These are phyloP conservation scores for Candida palmyrensis DNA, from an alignment of 805 yeast species.

Conservation along the genomic window DNA sequence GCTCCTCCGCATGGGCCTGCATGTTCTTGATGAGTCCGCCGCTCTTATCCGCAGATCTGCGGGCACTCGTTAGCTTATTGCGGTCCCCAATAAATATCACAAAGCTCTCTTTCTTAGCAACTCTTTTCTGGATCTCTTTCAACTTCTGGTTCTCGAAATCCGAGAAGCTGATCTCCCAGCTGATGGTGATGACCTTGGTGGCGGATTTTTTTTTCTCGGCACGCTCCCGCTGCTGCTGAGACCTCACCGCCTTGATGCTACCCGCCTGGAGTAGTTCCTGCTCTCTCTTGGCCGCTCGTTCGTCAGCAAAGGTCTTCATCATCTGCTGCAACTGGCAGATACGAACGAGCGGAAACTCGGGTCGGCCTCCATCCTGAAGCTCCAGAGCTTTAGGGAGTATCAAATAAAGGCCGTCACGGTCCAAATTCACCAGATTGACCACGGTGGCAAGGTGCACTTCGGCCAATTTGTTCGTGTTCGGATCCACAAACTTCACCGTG, in stretches of 20 bases:
- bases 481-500: slow-evolving; percentile 23
- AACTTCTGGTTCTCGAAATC: slow-evolving; percentile 36
- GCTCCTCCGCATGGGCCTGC: slow-evolving; percentile 2
- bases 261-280: slow-evolving; percentile 28
- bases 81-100: slow-evolving; percentile 20
- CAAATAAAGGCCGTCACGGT: slow-evolving; percentile 18
- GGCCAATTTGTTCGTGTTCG: slow-evolving; percentile 16
- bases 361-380: slow-evolving; percentile 11
- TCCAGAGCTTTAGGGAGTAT: slow-evolving; percentile 10
- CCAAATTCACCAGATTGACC: slow-evolving; percentile 24
- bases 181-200: slow-evolving; percentile 24
- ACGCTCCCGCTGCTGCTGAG: slow-evolving; percentile 20
- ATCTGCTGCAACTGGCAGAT: slow-evolving; percentile 22
- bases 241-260: slow-evolving; percentile 24
- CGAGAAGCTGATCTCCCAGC: slow-evolving; percentile 34
- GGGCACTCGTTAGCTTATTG: slow-evolving; percentile 5
- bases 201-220: slow-evolving; percentile 34
- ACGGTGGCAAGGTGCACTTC: slow-evolving; percentile 24
- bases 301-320: slow-evolving; percentile 26
- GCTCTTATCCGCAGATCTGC: slow-evolving; percentile 1
- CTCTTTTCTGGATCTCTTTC: slow-evolving; percentile 25
- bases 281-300: slow-evolving; percentile 27
- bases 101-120: slow-evolving; percentile 30
- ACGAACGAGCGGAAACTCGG: slow-evolving; percentile 26
- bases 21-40: slow-evolving; percentile 1